Conservation (phyloP, 2,329 filamentous ascomycete genomes). For the Fusarium mangiferae region DNA sequence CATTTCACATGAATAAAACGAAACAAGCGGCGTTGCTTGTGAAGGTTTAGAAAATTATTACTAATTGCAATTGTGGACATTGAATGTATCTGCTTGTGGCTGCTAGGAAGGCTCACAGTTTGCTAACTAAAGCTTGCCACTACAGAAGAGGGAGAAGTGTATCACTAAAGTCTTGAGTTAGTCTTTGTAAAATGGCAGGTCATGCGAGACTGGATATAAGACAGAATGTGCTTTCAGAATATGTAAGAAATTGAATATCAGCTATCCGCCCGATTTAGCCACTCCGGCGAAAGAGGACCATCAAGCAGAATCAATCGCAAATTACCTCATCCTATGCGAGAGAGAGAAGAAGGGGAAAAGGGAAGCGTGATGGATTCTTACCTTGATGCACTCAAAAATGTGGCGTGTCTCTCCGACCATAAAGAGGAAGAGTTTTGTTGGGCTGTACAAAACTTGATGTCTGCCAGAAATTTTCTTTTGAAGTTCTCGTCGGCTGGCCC, state of each 20-base stretch:
- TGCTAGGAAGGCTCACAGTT: neutral
- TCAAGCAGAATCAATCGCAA: constrained; percentile 94
- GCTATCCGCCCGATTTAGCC: constrained; percentile 77
- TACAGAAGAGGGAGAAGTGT: neutral
- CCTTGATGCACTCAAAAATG: constrained; percentile 36
- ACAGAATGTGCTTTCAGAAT: constrained; percentile 75
- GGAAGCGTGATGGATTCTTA: constrained; percentile 39
- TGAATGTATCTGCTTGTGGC: too few relatives aligned
- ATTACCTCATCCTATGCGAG: constrained; percentile 84
- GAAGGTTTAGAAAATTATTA: neutral
- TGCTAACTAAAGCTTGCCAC: too few relatives aligned
- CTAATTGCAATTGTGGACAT: neutral
- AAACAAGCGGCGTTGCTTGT: neutral
- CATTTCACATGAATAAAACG: neutral
- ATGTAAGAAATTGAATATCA: constrained; percentile 99
- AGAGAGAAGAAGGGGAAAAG: constrained; percentile 3
- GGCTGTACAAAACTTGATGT: neutral
- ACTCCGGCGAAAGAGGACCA: constrained; percentile 91
- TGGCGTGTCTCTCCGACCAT: constrained; percentile 34
- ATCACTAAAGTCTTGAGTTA: constrained; percentile 39
- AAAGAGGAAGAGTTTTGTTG: constrained; percentile 6
- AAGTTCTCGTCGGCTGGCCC: constrained; percentile 40
- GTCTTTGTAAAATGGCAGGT: constrained; percentile 33
- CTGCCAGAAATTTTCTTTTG: constrained; percentile 42
- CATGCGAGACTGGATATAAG: constrained; percentile 39